Conservation (phyloP, 495 filamentous ascomycete species). For the Achaetomiella virescens region DNA sequence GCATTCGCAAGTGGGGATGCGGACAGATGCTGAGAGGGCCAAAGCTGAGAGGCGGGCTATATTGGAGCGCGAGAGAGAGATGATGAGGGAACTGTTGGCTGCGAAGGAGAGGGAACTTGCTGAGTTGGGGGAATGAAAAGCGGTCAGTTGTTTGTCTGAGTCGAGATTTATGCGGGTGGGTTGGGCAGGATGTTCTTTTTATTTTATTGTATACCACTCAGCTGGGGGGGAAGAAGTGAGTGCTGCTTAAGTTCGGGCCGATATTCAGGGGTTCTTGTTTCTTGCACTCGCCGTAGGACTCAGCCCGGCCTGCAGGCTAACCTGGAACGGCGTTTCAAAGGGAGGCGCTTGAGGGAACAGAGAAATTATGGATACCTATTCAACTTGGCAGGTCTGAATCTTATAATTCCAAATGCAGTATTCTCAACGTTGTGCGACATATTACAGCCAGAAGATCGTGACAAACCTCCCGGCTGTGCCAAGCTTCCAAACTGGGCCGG, state of each 20-base stretch:
- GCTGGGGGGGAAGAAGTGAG: too few relatives aligned
- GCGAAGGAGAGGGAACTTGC: conserved; percentile 76
- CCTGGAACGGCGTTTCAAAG: background rate
- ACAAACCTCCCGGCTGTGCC: background rate
- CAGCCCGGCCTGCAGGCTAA: too few relatives aligned
- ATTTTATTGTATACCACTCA: too few relatives aligned
- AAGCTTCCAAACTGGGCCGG: background rate
- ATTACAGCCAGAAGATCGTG: background rate
- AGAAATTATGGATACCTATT: background rate
- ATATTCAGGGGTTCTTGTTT: too few relatives aligned
- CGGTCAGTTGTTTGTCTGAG: background rate
- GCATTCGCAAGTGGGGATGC: too few relatives aligned
- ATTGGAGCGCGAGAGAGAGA: conserved; percentile 67
- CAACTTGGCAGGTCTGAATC: too few relatives aligned
- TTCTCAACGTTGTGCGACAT: background rate
- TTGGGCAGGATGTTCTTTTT: background rate
- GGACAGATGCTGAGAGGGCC: conserved; percentile 49
- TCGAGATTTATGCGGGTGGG: background rate
- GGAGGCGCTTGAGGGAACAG: background rate
- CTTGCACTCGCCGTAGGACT: too few relatives aligned
- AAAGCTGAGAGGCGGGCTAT: conserved; percentile 58
- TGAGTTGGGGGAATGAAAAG: conserved; percentile 41
- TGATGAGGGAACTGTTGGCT: conserved; percentile 66
- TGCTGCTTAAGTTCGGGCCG: too few relatives aligned
- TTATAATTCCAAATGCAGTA: background rate